Evolutionary conservation across 1,139 yeast genomes (phyloP).

Genomic region (Schizosaccharomyces versatilis): DNA sequence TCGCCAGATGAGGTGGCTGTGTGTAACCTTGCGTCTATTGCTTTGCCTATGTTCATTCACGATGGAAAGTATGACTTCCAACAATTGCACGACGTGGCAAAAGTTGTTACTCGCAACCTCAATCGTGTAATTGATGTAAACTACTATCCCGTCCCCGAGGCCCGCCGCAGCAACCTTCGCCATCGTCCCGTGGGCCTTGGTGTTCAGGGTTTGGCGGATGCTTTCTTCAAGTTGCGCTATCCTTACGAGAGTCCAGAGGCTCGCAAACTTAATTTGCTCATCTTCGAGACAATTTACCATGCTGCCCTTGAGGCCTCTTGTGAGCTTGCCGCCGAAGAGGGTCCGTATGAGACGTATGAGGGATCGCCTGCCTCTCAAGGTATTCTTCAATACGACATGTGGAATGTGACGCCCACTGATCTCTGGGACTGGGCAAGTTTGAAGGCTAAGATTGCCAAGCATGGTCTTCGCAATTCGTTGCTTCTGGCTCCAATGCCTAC

Average conservation of each 20-base stretch:
- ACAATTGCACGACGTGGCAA: constrained; percentile 48
- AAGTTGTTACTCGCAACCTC: constrained; percentile 52
- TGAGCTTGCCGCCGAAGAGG: constrained; percentile 45
- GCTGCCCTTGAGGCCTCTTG: constrained; percentile 64
- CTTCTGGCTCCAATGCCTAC: constrained; percentile 90
- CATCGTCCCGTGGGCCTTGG: constrained; percentile 79
- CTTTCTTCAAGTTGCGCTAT: constrained; percentile 51
- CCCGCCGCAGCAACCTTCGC: constrained; percentile 44
- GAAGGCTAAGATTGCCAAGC: constrained; percentile 34
- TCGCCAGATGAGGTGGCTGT: constrained; percentile 78
- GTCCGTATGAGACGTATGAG: constrained; percentile 43
- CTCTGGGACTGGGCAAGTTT: constrained; percentile 57
- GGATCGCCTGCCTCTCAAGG: constrained; percentile 80
- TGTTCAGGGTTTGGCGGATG: constrained; percentile 76
- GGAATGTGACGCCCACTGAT: constrained; percentile 53
- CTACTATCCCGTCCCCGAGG: constrained; percentile 53
- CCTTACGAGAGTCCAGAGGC: constrained; percentile 69
- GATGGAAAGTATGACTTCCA: constrained; percentile 42
- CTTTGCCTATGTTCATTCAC: constrained; percentile 49
- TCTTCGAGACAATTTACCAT: constrained; percentile 76
- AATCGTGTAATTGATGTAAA: constrained; percentile 61
- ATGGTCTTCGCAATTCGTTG: constrained; percentile 63
- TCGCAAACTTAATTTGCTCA: constrained; percentile 45
- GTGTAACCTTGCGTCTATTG: constrained; percentile 72
- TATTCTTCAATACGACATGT: constrained; percentile 51